Base-by-base conservation (phyloP, 2,329 filamentous ascomycete species). In the Berkeleyomyces rouxiae region DNA sequence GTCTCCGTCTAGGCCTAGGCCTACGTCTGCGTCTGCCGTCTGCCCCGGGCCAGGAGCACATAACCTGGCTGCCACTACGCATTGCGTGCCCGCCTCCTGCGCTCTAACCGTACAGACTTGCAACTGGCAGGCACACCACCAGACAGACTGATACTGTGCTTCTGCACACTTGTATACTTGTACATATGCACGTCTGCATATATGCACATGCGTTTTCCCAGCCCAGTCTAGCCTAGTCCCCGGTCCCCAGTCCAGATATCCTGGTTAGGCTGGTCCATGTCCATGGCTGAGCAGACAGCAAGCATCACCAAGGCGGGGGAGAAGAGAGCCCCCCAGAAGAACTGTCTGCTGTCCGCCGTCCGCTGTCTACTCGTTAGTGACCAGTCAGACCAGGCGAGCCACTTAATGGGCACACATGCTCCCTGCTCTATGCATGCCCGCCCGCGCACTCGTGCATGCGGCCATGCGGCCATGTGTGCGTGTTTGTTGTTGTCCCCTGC, bases 171-270 rank as follows among this genome's bases (percentile, higher is more conserved):
- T 55, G 51, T 55, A 55, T 55, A 55, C 23, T 23, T 23, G 23
- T 55, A 37, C 51, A 55, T 39, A 55, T 55, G 51, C 51, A 55
- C 7, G 9, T 13, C 13, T 55, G 51, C 51, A 55, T 55, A 55
- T 55, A 55, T 55, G 51, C 51, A 55, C 33, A 55, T 55, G 51
- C 51, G 39, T n/a, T n/a, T 55, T 55, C 33, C 51, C 51, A 55
- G 51, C 51, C 51, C 31, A 55, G 33, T 13, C 51, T 36, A 55
- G 7, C 36, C 43, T n/a, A 46, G 43, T 55, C n/a, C 23, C 23
- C 23, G 23, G 23, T 23, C 23, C 23, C 23, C 23, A 23, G 23
- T 23, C 23, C 23, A 23, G 23, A 23, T 37, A 37, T 31, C 51
- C 51, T 55, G 39, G 51, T 55, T 36, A 55, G 51, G 51, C 51